Conservation (phyloP, 139 green algal species). For the Micractinium sp. region DNA sequence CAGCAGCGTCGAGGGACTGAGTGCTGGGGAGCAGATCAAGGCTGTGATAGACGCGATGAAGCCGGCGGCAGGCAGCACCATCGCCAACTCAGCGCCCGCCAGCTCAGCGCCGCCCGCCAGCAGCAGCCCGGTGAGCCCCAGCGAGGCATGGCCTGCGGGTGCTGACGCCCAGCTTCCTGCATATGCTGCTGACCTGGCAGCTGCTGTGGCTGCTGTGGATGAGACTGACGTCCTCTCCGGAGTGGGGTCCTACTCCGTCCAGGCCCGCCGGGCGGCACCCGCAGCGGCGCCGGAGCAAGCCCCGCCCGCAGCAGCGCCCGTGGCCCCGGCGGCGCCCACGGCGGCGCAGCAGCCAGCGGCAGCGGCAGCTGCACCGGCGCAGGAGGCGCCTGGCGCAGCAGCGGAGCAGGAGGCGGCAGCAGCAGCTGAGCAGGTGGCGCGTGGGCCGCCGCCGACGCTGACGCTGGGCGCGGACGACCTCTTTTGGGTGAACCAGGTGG, state of each 20-base stretch:
- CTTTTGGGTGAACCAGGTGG: conserved; percentile 71
- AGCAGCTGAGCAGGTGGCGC: background rate
- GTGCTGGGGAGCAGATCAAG: conserved; percentile 21
- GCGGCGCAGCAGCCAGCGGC: background rate
- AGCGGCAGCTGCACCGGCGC: background rate
- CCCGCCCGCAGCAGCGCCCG: background rate
- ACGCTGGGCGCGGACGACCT: conserved; percentile 79
- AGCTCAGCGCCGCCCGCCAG: background rate
- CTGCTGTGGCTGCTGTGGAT: conserved; percentile 53
- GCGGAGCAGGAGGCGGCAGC: background rate
- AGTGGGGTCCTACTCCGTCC: background rate
- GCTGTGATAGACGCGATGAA: conserved; percentile 21
- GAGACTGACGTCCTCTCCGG: conserved; percentile 47
- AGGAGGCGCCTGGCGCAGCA: background rate
- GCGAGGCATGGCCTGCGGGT: background rate
- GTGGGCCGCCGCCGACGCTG: conserved; percentile 65
- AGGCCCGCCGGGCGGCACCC: background rate
- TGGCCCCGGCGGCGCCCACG: background rate
- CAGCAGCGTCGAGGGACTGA: background rate
- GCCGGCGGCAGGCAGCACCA: background rate
- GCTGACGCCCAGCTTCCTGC: conserved; percentile 20
- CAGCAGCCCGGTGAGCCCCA: background rate
- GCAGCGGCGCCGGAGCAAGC: background rate
- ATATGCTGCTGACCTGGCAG: conserved; percentile 40
- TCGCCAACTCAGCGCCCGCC: background rate